A percentile compares a stretch with the other conserved stretches of the same genome.
These are phyloP conservation scores for Nepenthes mirabilis DNA, from an alignment of 148 eudicot genomes.

Conservation along the genomic window DNA sequence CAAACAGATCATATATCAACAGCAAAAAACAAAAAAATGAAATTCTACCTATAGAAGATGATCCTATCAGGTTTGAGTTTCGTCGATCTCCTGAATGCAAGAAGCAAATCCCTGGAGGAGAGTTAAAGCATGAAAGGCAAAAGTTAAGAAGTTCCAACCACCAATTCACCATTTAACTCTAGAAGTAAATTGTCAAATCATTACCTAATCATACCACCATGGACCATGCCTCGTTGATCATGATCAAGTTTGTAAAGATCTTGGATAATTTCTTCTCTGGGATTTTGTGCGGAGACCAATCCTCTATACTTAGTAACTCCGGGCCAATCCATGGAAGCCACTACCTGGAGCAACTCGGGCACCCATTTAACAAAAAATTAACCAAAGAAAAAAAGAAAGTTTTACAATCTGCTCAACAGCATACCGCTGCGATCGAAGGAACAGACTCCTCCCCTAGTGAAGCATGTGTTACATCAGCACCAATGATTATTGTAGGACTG, in stretches of 20 bases:
- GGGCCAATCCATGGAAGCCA: constrained; percentile 92
- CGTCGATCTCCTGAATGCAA: constrained; percentile 24
- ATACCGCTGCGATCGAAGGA: constrained; percentile 89
- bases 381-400: not conserved
- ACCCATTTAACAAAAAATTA: not conserved
- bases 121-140: not conserved
- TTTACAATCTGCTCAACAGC: not conserved
- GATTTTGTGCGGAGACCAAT: constrained; percentile 59
- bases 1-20: too few relatives aligned
- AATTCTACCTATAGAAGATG: constrained; percentile 32
- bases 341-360: constrained; percentile 33
- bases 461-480: constrained; percentile 95
- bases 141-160: too few relatives aligned
- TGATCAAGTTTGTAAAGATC: constrained; percentile 36
- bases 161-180: not conserved
- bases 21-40: too few relatives aligned
- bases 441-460: constrained; percentile 72
- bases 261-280: constrained; percentile 49
- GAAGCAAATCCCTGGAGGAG: constrained; percentile 44
- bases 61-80: constrained; percentile 39
- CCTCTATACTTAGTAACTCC: constrained; percentile 61
- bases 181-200: not conserved
- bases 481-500: constrained; percentile 60
- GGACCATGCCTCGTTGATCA: constrained; percentile 32
- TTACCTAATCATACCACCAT: constrained; percentile 67